These are phyloP conservation scores for Xerophyta viscosa DNA, from an alignment of 106 monocot species.

Conservation along the genomic window DNA sequence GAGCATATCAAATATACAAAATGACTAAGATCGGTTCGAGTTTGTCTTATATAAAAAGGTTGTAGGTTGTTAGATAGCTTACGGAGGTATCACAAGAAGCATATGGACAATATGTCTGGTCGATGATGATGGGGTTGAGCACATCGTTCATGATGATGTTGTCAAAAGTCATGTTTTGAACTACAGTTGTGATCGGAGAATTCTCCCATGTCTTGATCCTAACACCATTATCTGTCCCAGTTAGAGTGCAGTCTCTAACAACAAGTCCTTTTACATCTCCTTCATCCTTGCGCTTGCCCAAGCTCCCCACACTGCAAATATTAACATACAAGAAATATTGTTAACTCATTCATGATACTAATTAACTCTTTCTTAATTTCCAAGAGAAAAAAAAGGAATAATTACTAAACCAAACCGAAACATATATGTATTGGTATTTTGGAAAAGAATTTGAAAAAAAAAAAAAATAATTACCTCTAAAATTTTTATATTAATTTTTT, in stretches of 20 bases:
- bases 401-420: too few relatives aligned
- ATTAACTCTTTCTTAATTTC: too few relatives aligned
- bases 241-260: constrained; percentile 28
- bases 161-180: constrained; percentile 42
- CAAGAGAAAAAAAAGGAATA: too few relatives aligned
- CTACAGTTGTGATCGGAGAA: constrained; percentile 16
- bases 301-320: constrained; percentile 61
- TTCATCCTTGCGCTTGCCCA: constrained; percentile 48
- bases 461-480: too few relatives aligned
- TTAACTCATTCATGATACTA: too few relatives aligned
- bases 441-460: too few relatives aligned
- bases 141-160: constrained; percentile 60
- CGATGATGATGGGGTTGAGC: constrained; percentile 60
- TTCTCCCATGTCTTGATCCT: constrained; percentile 67
- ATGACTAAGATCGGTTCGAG: too few relatives aligned
- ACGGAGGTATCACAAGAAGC: constrained; percentile 20
- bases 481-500: too few relatives aligned
- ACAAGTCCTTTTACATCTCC: constrained; percentile 37
- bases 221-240: constrained; percentile 43
- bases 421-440: too few relatives aligned
- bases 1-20: too few relatives aligned
- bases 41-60: not conserved
- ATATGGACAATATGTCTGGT: constrained; percentile 59
- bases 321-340: too few relatives aligned
- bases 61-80: not conserved